Evolutionary conservation across 805 yeast genomes (phyloP).

Genomic region (Metschnikowia koreensis): DNA sequence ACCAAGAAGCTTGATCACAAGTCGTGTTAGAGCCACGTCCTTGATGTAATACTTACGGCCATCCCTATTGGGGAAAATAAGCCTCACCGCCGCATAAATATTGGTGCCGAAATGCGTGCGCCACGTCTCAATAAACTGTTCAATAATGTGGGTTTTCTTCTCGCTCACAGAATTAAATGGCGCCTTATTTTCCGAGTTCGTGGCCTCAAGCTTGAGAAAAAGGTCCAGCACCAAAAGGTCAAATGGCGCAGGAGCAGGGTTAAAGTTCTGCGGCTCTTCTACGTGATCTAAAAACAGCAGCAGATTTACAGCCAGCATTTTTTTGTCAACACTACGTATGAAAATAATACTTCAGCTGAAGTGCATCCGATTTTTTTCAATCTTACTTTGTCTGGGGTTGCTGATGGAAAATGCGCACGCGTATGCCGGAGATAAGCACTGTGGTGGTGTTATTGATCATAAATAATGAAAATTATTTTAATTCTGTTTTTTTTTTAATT

Average conservation of each 20-base stretch:
- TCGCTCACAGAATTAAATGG: slow-evolving; percentile 18
- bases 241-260: slow-evolving; percentile 17
- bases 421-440: background rate
- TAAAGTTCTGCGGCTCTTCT: slow-evolving; percentile 15
- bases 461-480: too few relatives aligned
- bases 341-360: too few relatives aligned
- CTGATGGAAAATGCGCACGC: background rate
- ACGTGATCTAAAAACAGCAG: slow-evolving; percentile 18
- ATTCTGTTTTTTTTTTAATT: too few relatives aligned
- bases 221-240: slow-evolving; percentile 19
- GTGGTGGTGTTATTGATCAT: too few relatives aligned
- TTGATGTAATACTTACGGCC: slow-evolving; percentile 58
- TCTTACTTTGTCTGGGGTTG: background rate
- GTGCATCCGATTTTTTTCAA: too few relatives aligned
- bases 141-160: slow-evolving; percentile 20
- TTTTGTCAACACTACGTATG: background rate
- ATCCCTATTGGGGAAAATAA: slow-evolving; percentile 65
- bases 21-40: slow-evolving; percentile 57
- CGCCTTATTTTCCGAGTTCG: slow-evolving; percentile 17
- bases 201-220: slow-evolving; percentile 16
- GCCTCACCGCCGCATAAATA: slow-evolving; percentile 63
- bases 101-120: slow-evolving; percentile 42
- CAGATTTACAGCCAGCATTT: background rate
- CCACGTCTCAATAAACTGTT: slow-evolving; percentile 30
- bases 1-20: slow-evolving; percentile 48